Percentiles rank a stretch among this genome's conserved stretches.
Evolutionary conservation across 129 eudicot species (phyloP).

Genomic region (Lactuca sativa): DNA sequence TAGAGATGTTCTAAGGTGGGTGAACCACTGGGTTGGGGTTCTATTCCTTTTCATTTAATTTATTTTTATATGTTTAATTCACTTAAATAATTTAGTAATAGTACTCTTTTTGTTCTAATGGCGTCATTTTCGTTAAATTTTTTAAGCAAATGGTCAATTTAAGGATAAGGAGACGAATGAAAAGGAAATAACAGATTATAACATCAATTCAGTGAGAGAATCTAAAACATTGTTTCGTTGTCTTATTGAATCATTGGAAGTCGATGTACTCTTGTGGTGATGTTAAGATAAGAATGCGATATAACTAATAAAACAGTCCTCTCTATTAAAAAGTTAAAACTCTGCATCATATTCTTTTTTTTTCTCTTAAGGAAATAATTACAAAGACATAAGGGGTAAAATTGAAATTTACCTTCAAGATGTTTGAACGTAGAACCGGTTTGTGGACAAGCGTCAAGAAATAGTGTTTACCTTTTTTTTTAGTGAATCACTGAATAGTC

Average conservation of each 20-base stretch:
- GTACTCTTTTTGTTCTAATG: background rate
- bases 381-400: too few species aligned
- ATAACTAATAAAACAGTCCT: background rate
- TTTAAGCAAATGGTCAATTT: background rate
- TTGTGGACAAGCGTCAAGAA: background rate
- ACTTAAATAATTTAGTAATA: too few species aligned
- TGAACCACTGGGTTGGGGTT: constrained; percentile 50
- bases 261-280: background rate
- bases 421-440: background rate
- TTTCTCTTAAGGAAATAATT: too few species aligned
- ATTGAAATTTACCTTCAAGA: background rate
- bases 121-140: background rate
- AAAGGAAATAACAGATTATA: background rate
- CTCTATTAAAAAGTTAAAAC: too few species aligned
- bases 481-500: background rate
- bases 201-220: background rate
- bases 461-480: background rate
- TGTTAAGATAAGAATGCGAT: background rate
- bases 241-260: background rate
- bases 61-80: background rate
- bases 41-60: background rate
- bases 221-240: background rate
- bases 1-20: constrained; percentile 50
- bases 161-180: background rate
- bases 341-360: background rate